Conservation (phyloP, 1,284 basidiomycete species). For the Ustilago trichophora region DNA sequence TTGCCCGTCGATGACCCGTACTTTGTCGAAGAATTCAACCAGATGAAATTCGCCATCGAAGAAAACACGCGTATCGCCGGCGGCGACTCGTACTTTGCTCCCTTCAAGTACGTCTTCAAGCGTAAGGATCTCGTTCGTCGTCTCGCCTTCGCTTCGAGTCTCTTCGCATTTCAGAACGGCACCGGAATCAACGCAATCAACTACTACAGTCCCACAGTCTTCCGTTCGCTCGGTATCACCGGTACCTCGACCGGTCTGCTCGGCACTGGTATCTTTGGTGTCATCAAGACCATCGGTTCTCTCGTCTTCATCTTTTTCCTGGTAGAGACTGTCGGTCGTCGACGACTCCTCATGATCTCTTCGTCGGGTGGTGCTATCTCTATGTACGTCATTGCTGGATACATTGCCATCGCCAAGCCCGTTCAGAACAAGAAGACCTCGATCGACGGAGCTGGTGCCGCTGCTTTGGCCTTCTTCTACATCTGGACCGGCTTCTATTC, state of each 20-base stretch:
- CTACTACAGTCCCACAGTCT: constrained; percentile 70
- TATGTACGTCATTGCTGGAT: constrained; percentile 52
- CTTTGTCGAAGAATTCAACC: constrained; percentile 39
- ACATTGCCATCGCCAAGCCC: constrained; percentile 51
- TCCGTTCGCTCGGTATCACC: constrained; percentile 70
- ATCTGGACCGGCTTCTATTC: constrained; percentile 54
- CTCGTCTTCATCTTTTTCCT: constrained; percentile 72
- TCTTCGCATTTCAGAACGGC: constrained; percentile 26
- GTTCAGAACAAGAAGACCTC: constrained; percentile 1
- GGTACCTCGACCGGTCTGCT: constrained; percentile 69
- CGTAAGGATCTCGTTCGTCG: constrained; percentile 15
- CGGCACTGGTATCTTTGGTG: constrained; percentile 82
- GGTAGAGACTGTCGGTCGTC: constrained; percentile 75
- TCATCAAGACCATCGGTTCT: constrained; percentile 78
- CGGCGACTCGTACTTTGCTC: constrained; percentile 34
- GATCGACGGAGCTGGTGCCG: constrained; percentile 21
- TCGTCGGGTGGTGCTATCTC: constrained; percentile 30
- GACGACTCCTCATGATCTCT: constrained; percentile 68
- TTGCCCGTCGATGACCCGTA: constrained; percentile 58
- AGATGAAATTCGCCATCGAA: constrained; percentile 12
- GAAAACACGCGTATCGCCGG: constrained; percentile 9
- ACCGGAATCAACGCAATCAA: constrained; percentile 62
- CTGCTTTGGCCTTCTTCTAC: constrained; percentile 53
- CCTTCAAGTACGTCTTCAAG: constrained; percentile 46
- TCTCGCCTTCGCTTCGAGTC: constrained; percentile 13